Evolutionary conservation across 2,329 filamentous ascomycete species (phyloP).

Genomic region (Aspergillus ibericus): DNA sequence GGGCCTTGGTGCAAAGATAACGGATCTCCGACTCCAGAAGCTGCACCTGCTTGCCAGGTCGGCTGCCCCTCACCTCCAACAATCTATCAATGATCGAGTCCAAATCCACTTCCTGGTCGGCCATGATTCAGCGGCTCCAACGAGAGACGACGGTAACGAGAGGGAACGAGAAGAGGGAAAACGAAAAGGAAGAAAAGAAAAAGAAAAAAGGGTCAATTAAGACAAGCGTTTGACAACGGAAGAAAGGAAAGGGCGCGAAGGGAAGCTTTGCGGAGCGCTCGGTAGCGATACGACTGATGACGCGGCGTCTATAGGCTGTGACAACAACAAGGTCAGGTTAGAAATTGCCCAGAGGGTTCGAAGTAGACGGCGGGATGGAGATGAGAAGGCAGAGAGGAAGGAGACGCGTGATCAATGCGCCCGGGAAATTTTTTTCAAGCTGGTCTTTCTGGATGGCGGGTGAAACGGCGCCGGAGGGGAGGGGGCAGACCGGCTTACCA

Average conservation of each 20-base stretch:
- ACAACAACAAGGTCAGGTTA: slow-evolving; percentile 13
- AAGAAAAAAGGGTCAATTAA: slow-evolving; percentile 25
- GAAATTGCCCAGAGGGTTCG: slow-evolving; percentile 14
- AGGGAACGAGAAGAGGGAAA: slow-evolving; percentile 17
- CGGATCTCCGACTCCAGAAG: slow-evolving; percentile 94
- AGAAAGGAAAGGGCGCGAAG: slow-evolving; percentile 31
- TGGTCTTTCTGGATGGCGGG: background rate
- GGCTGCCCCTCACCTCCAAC: slow-evolving; percentile 94
- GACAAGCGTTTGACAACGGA: slow-evolving; percentile 20
- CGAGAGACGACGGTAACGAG: slow-evolving; percentile 24
- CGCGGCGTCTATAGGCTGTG: slow-evolving; percentile 35
- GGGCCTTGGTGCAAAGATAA: slow-evolving; percentile 95
- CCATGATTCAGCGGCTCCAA: slow-evolving; percentile 58
- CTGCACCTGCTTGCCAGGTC: slow-evolving; percentile 97
- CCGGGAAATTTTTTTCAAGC: slow-evolving; percentile 16
- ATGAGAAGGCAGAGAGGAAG: background rate
- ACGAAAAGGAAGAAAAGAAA: slow-evolving; percentile 16
- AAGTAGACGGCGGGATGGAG: background rate
- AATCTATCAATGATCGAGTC: slow-evolving; percentile 99
- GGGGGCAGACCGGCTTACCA: slow-evolving; percentile 27
- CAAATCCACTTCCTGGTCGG: slow-evolving; percentile 88
- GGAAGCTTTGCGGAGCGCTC: slow-evolving; percentile 31
- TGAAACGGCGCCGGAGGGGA: slow-evolving; percentile 10
- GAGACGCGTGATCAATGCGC: slow-evolving; percentile 22
- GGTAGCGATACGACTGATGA: slow-evolving; percentile 31